phyloP scores from a whole-genome alignment of 176 grass and related monocot species.

The Ananas comosus region DNA sequence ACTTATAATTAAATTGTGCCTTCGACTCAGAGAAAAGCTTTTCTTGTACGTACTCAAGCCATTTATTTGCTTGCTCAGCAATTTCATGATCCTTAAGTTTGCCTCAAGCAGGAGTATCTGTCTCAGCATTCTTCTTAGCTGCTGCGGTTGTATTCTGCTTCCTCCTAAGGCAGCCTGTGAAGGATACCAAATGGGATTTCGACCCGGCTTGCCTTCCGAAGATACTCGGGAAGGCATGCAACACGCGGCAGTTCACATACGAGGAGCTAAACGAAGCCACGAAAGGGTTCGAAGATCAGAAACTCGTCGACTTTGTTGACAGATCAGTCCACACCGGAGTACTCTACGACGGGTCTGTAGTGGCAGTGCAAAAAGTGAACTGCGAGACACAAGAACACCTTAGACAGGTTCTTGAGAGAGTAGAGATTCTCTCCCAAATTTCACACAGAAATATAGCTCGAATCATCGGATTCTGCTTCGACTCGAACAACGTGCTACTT shows the following conservation, averaged over 20 bases:
- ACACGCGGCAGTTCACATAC: slow-evolving; percentile 68
- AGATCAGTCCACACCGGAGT: slow-evolving; percentile 48
- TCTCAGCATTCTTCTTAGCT: slow-evolving; percentile 57
- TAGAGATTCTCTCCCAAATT: slow-evolving; percentile 59
- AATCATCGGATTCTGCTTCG: slow-evolving; percentile 77
- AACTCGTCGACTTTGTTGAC: slow-evolving; percentile 28
- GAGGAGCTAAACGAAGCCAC: slow-evolving; percentile 78
- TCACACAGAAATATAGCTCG: slow-evolving; percentile 60
- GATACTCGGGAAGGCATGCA: slow-evolving; percentile 52
- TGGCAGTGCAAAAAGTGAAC: slow-evolving; percentile 69
- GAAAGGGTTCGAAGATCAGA: slow-evolving; percentile 44
- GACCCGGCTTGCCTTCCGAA: slow-evolving; percentile 78
- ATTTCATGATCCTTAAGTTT: not conserved
- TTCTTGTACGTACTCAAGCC: too few relatives aligned
- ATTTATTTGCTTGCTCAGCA: too few relatives aligned
- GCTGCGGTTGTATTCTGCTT: slow-evolving; percentile 52
- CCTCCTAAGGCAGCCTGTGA: slow-evolving; percentile 61
- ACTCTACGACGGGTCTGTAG: slow-evolving; percentile 60
- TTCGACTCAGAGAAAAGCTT: too few relatives aligned
- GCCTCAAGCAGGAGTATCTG: slow-evolving; percentile 38
- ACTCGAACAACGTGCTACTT: slow-evolving; percentile 45
- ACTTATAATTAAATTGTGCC: too few relatives aligned
- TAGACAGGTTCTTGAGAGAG: slow-evolving; percentile 37
- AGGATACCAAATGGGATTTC: slow-evolving; percentile 39
- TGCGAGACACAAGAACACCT: slow-evolving; percentile 41